Percentiles rank a stretch among this genome's conserved stretches.
These are phyloP conservation scores for Maudiozyma saulgeensis DNA, from an alignment of 805 yeast genomes.

Conservation along the genomic window DNA sequence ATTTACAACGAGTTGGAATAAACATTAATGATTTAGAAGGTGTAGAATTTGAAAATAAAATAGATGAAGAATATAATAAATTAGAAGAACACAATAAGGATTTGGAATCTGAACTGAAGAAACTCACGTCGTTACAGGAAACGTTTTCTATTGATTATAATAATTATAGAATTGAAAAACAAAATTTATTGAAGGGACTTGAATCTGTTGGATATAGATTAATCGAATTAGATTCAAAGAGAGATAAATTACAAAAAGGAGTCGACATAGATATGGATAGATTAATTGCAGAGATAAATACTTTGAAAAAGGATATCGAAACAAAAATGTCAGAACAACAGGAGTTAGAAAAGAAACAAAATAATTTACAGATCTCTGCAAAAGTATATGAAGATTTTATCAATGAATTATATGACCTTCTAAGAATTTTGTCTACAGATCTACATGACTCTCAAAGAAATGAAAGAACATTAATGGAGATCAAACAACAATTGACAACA, in stretches of 20 bases:
- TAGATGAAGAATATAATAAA: slow-evolving; percentile 30
- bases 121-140: slow-evolving; percentile 55
- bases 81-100: slow-evolving; percentile 42
- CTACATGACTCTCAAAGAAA: slow-evolving; percentile 33
- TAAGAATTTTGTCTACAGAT: slow-evolving; percentile 39
- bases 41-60: background rate
- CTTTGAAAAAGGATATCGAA: slow-evolving; percentile 36
- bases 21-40: background rate
- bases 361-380: slow-evolving; percentile 43
- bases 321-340: slow-evolving; percentile 32
- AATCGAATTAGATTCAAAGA: slow-evolving; percentile 46
- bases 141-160: slow-evolving; percentile 50
- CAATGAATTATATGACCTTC: slow-evolving; percentile 22
- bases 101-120: slow-evolving; percentile 52
- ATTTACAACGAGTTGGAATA: background rate
- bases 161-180: slow-evolving; percentile 54
- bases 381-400: slow-evolving; percentile 43
- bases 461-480: slow-evolving; percentile 39
- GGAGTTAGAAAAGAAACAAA: slow-evolving; percentile 38
- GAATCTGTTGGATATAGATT: slow-evolving; percentile 53
- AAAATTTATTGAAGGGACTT: slow-evolving; percentile 44
- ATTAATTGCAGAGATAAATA: slow-evolving; percentile 42
- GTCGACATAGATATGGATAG: slow-evolving; percentile 52
- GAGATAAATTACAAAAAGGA: slow-evolving; percentile 51
- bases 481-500: slow-evolving; percentile 36